Base-by-base conservation (phyloP, 2,329 filamentous ascomycete genomes). In the Monosporascus sp. region DNA sequence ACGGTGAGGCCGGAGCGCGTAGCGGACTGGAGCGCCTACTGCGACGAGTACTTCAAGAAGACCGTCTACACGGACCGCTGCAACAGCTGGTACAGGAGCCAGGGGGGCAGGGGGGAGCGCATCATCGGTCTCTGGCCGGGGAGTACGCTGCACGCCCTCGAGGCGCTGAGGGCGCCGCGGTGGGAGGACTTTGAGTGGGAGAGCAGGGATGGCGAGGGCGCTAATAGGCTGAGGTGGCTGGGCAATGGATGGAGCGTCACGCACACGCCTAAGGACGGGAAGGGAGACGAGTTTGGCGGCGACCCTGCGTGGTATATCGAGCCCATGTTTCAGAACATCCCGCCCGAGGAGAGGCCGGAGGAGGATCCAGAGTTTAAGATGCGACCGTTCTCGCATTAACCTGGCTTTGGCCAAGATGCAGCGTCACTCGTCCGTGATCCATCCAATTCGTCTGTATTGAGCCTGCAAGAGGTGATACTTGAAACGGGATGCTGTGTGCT, bases 1-100 rank as follows among this genome's bases (percentile, higher is more conserved):
- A 69, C 68, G 25, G 72, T 78, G 1, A 76, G 71, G 59, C 57
- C 66, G 1, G 68, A 74, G 37, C 64, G 74, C 17, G 72, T 79
- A 25, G 63, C 70, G 22, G 76, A 79, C 54, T 81, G 78, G 59
- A 68, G 67, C 43, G 69, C 66, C 25, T 80, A 76, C 60, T 70
- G 73, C 37, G 69, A 73, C 41, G 70, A 72, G 49, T 77, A 80
- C 58, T 77, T 81, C 61, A 69, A 72, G 57, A 62, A 68, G 5
- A 78, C 75, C 0, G 76, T 80, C 2, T 80, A 77, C 61, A 65
- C 69, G 6, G 75, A 75, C 41, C 62, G 67, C 9, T 82, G 79
- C 63, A 73, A 72, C 54, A 78, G 74, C 50, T 82, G 79, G 79
- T 83, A 82, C 62, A 76, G 78, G 61, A 70, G 72, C 35, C 69